A percentile compares a stretch with the other conserved stretches of the same genome.
Evolutionary conservation across 495 filamentous ascomycete species (phyloP).

Genomic region (Aspergillus mulundensis): DNA sequence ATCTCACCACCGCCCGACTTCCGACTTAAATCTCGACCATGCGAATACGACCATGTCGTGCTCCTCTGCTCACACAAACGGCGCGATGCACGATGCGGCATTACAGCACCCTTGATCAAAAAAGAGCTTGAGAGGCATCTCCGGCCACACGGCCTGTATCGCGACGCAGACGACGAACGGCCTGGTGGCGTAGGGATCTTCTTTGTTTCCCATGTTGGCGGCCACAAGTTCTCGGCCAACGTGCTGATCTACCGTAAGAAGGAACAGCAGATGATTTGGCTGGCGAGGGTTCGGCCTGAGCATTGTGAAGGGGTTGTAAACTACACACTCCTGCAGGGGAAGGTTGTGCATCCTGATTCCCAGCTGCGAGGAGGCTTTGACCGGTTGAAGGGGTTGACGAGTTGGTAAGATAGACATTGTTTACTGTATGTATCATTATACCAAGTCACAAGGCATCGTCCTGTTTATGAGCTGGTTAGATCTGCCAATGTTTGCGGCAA

Average conservation of each 20-base stretch:
- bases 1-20: constrained; percentile 3
- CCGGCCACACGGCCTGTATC: constrained; percentile 73
- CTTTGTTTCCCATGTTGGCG: constrained; percentile 92
- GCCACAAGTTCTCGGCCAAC: constrained; percentile 92
- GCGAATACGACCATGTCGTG: constrained; percentile 76
- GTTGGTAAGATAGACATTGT: constrained; percentile 59
- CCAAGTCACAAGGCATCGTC: not conserved
- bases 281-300: constrained; percentile 80
- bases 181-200: constrained; percentile 89
- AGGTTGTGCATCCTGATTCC: constrained; percentile 80
- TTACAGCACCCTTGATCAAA: constrained; percentile 80
- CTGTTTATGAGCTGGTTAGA: too few relatives aligned
- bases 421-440: not conserved
- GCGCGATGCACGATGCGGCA: constrained; percentile 90
- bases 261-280: constrained; percentile 83
- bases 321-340: constrained; percentile 85
- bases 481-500: too few relatives aligned
- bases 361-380: constrained; percentile 93
- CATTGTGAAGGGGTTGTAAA: constrained; percentile 91
- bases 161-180: constrained; percentile 81
- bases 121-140: constrained; percentile 87
- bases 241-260: constrained; percentile 78
- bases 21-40: constrained; percentile 53
- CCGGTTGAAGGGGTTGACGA: constrained; percentile 66
- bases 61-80: constrained; percentile 91